These are phyloP conservation scores for Phytophthora sojae DNA, from an alignment of 352 stramenopile genomes.

Conservation along the genomic window DNA sequence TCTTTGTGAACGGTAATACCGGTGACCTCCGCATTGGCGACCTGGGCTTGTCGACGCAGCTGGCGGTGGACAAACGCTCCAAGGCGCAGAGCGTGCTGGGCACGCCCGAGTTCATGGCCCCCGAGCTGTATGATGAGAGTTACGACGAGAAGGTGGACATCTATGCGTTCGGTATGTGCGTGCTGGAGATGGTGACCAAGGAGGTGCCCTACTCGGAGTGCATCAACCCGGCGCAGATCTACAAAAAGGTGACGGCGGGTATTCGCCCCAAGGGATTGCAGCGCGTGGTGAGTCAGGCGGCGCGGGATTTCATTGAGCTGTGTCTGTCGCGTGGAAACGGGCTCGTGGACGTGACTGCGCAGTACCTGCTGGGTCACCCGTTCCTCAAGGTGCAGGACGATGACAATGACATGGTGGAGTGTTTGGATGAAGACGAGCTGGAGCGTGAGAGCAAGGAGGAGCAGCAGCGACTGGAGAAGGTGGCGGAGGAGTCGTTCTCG, in stretches of 20 bases:
- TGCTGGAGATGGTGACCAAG: constrained; percentile 99
- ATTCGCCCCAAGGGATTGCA: constrained; percentile 79
- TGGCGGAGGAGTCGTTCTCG: constrained; percentile 71
- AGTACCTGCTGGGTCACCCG: constrained; percentile 77
- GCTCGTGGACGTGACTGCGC: constrained; percentile 79
- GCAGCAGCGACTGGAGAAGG: constrained; percentile 58
- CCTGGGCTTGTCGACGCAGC: constrained; percentile 91
- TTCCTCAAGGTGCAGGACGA: constrained; percentile 85
- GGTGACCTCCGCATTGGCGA: constrained; percentile 98
- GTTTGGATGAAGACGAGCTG: constrained; percentile 73
- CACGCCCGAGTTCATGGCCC: constrained; percentile 99
- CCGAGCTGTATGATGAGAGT: constrained; percentile 98
- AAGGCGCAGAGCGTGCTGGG: constrained; percentile 95
- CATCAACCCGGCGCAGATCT: constrained; percentile 91
- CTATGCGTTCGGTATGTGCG: constrained; percentile 99
- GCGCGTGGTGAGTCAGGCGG: constrained; percentile 76
- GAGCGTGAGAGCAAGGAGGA: constrained; percentile 58
- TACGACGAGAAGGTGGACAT: constrained; percentile 98
- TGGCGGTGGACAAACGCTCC: constrained; percentile 78
- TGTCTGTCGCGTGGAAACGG: constrained; percentile 85
- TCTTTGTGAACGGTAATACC: constrained; percentile 99
- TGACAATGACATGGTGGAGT: constrained; percentile 82
- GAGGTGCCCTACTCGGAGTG: constrained; percentile 99
- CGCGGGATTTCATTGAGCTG: constrained; percentile 85
- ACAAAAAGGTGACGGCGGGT: constrained; percentile 91